Conservation (phyloP, 352 stramenopile species). For the Phytophthora crassamura region DNA sequence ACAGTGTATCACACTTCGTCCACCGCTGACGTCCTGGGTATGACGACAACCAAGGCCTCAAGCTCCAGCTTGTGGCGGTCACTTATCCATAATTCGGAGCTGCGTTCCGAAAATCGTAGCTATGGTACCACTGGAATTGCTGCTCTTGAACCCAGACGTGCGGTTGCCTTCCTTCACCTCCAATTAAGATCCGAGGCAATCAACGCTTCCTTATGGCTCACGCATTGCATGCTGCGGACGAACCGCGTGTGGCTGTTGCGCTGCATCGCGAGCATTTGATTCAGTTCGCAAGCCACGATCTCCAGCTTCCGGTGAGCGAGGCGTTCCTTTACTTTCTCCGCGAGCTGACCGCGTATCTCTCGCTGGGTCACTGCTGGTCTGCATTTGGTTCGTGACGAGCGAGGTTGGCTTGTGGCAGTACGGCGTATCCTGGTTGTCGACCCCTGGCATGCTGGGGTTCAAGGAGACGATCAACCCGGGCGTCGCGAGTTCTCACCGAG, state of each 20-base stretch:
- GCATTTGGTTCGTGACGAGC: constrained; percentile 57
- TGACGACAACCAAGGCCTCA: neutral
- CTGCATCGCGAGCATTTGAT: constrained; percentile 58
- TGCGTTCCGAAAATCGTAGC: constrained; percentile 47
- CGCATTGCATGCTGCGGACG: constrained; percentile 48
- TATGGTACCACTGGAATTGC: constrained; percentile 50
- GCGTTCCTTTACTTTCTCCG: constrained; percentile 50
- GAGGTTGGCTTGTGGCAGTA: constrained; percentile 46
- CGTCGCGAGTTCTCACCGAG: constrained; percentile 11
- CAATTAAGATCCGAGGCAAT: neutral
- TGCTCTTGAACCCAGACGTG: constrained; percentile 15
- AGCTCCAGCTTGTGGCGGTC: neutral
- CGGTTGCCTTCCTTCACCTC: constrained; percentile 2
- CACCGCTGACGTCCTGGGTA: neutral
- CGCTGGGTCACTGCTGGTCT: constrained; percentile 67
- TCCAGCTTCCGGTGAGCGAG: constrained; percentile 52
- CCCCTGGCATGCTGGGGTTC: constrained; percentile 49
- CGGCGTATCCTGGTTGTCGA: constrained; percentile 64
- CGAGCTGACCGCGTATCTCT: constrained; percentile 48
- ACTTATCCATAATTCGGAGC: constrained; percentile 24
- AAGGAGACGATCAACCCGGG: neutral
- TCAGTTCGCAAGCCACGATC: constrained; percentile 63
- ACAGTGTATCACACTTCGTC: constrained; percentile 7
- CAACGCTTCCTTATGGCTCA: constrained; percentile 35
- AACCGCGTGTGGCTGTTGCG: constrained; percentile 54